Base-by-base conservation (phyloP, 1,284 basidiomycete species). In the Tylopilus sp. region DNA sequence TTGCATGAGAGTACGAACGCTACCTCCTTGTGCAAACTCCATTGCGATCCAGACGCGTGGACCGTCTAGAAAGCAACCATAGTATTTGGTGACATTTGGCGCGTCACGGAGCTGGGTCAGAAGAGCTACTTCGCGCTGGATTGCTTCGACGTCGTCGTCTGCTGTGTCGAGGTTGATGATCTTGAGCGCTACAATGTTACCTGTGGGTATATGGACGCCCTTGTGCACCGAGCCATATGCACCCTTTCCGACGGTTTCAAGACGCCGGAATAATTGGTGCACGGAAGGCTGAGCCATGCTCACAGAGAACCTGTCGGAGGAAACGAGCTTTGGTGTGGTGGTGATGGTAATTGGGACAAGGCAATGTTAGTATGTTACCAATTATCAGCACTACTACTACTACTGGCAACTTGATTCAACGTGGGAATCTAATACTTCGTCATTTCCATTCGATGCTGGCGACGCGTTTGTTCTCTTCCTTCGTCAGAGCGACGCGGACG, bases 31-130 rank as follows among this genome's bases (percentile, higher is more conserved):
- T 7, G 96, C 96, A 64, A 88, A 88, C 69, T 99, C 96, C 96
- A 99, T 99, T 35, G 90, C 92, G 59, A 99, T 99, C 94, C 96
- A 99, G 6, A 99, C 89, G 45, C 91, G 88, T 24, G 93, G 89
- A 0, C 94, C 94, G 65, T 95, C 89, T 65, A 97, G 81, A 73
- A 91, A 88, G 71, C 94, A 97, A 20, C 94, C 95, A 72, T 88
- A 97, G 73, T 99, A 99, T 59, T 90, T 85, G 37, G 93, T 96
- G 58, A 99, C 85, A 65, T 99, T 99, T 48, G 88, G 88, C 0
- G 82, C 82, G 57, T 92, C 90, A 36, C 91, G 77, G 36, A 99
- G 80, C 65, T 95, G 91, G 45, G 90, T 88, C 29, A 99, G 77
- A 42, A 99, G 82, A 7, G 92, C 85, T 18, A 99, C 93, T 71